Evolutionary conservation across 495 filamentous ascomycete genomes (phyloP), one percentile per base, ranked within the genome.

Genomic region (Astrothelium subdiscretum): DNA sequence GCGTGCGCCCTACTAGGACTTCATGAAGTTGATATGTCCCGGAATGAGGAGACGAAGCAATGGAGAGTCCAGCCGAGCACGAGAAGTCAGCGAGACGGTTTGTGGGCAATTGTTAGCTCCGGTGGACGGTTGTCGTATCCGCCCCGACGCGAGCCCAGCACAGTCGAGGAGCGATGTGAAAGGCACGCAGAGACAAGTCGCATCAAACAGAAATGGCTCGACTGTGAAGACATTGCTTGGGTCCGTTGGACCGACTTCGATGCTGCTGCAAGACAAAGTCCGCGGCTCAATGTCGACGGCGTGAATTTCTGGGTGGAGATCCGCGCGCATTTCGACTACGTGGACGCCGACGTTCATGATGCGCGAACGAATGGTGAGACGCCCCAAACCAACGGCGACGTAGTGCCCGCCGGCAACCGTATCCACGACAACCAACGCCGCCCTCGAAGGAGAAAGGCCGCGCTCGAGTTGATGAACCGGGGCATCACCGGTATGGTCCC

Each of bases 1-100:
- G 70, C 63, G 2, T 70, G 67, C 1, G 68, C 70, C 27, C 63
- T 74, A 12, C 68, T 76, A 6, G 72, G 70, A 3, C 68, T 72
- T 24, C 68, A 63, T 3, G 68, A 72, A 31, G 63, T 69, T 6
- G 68, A 68, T 31, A 54, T 24, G 5, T 11, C n/a, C 6, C 48
- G 48, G 22, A 54, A 27, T 20, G 22, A 26, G 8, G 20, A 20
- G 8, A 54, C 48, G 8, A 11, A 26, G 24, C 48, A 54, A 12
- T 54, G 48, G 48, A 20, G 48, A 20, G 48, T 54, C 48, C 48
- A 54, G 48, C 48, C 24, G 12, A 54, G 48, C 44, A 64, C 60
- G 22, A 15, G 38, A 15, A 12, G 3, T n/a, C 65, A 62, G 10
- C 59, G 62, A 1, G 65, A 66, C 26, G 32, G 66, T 2, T 35